Evolutionary conservation across 2,329 filamentous ascomycete species (phyloP).

Genomic region (Talaromyces sp.): DNA sequence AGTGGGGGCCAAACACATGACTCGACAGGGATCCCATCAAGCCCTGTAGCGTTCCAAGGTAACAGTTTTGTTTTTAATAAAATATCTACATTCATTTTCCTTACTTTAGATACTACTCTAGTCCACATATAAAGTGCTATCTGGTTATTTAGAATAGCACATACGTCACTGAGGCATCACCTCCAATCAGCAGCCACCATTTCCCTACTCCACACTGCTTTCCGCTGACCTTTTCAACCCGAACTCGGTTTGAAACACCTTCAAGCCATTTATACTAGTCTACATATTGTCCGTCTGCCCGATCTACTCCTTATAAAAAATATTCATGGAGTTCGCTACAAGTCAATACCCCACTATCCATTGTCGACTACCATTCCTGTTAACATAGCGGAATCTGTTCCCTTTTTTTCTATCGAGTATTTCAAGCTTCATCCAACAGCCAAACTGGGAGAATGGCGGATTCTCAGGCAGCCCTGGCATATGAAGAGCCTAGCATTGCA

Average conservation of each 20-base stretch:
- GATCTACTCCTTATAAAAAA: background rate
- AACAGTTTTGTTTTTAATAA: no score
- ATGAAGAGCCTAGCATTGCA: constrained; percentile 59
- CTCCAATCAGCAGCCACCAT: background rate
- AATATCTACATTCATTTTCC: no score
- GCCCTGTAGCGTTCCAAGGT: no score
- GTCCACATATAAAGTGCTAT: background rate
- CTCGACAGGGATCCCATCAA: background rate
- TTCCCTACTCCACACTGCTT: background rate
- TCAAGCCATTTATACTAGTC: background rate
- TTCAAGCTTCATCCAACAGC: background rate
- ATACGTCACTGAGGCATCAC: background rate
- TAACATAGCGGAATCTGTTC: background rate
- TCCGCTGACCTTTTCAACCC: background rate
- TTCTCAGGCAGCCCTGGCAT: constrained; percentile 41
- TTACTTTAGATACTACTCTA: background rate
- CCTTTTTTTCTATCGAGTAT: background rate
- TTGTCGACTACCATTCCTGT: background rate
- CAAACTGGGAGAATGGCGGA: background rate
- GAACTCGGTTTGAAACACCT: background rate
- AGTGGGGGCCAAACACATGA: no score
- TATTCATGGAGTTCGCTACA: background rate
- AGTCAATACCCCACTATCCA: background rate
- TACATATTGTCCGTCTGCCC: background rate
- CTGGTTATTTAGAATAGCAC: background rate